Percentiles rank a stretch among this genome's conserved stretches.
Evolutionary conservation across 2,329 filamentous ascomycete genomes (phyloP).

Genomic region (Alternaria sp.): DNA sequence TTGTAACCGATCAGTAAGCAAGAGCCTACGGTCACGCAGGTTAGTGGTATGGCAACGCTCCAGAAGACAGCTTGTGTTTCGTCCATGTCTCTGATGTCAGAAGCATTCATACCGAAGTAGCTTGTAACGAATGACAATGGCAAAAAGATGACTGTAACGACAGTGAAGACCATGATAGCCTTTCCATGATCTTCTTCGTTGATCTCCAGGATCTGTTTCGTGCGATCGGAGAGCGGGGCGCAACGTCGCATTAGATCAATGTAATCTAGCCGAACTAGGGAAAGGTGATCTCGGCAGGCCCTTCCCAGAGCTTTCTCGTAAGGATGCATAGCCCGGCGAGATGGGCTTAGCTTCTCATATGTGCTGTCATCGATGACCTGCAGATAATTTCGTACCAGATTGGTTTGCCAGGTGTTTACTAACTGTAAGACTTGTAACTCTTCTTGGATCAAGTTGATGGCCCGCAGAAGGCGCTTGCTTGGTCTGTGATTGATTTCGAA

Average conservation of each 20-base stretch:
- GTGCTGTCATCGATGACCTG: constrained; percentile 32
- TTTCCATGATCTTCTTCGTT: constrained; percentile 50
- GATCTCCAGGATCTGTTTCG: constrained; percentile 44
- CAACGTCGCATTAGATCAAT: constrained; percentile 33
- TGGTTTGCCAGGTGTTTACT: constrained; percentile 37
- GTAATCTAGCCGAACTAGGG: constrained; percentile 30
- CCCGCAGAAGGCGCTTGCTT: constrained; percentile 40
- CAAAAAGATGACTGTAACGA: constrained; percentile 54
- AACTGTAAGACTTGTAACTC: constrained; percentile 30
- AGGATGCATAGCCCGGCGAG: constrained; percentile 28
- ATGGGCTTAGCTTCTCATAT: constrained; percentile 26
- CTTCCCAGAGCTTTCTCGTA: constrained; percentile 30
- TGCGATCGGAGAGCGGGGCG: constrained; percentile 36
- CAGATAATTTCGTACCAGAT: constrained; percentile 33
- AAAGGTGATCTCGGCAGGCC: constrained; percentile 31
- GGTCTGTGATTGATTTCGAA: constrained; percentile 45
- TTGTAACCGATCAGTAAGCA: constrained; percentile 39
- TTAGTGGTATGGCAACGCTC: constrained; percentile 41
- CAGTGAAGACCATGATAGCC: constrained; percentile 53
- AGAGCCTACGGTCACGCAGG: constrained; percentile 28
- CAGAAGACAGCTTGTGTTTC: constrained; percentile 50
- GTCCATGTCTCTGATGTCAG: constrained; percentile 51
- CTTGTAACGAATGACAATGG: constrained; percentile 53
- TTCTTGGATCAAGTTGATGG: constrained; percentile 43
- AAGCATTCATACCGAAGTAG: constrained; percentile 52